A percentile compares a stretch with the other conserved stretches of the same genome.
Conservation (phyloP, 371 early-diverging fungal species). For the Conidiobolus incongruus region DNA sequence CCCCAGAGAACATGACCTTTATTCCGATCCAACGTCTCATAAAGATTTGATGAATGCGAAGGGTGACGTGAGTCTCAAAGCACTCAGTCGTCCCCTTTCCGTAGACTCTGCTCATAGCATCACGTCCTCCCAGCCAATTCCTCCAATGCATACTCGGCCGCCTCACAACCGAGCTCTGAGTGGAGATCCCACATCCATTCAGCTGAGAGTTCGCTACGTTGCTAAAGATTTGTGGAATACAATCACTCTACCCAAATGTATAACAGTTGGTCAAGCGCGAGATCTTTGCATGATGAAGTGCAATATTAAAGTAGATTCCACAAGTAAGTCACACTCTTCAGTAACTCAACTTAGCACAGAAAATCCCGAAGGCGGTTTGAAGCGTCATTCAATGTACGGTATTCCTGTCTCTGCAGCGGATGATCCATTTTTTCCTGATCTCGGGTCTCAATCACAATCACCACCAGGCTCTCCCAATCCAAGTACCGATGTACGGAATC, state of each 20-base stretch:
- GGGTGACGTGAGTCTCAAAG: too few relatives aligned
- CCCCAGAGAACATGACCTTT: too few relatives aligned
- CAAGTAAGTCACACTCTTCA: not conserved
- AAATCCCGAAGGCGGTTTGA: not conserved
- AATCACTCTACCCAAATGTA: not conserved
- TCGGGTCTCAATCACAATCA: not conserved
- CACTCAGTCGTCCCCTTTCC: too few relatives aligned
- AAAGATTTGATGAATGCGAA: too few relatives aligned
- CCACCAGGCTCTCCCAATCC: not conserved
- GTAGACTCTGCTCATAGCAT: too few relatives aligned
- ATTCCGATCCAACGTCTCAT: too few relatives aligned
- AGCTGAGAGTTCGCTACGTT: slow-evolving; percentile 1
- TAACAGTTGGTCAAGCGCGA: slow-evolving; percentile 1
- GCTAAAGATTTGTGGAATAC: slow-evolving; percentile 3
- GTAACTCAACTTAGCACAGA: not conserved
- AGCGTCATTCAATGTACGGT: not conserved
- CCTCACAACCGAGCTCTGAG: too few relatives aligned
- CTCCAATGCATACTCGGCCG: too few relatives aligned
- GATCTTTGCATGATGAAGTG: not conserved
- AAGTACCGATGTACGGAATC: not conserved
- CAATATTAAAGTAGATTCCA: not conserved
- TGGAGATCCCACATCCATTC: too few relatives aligned
- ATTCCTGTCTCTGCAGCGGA: not conserved
- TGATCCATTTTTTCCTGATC: too few relatives aligned
- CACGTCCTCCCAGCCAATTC: too few relatives aligned